A percentile compares a stretch with the other conserved stretches of the same genome.
These are phyloP conservation scores for Epipyxis sp. DNA, from an alignment of 108 stramenopile genomes.

Conservation along the genomic window DNA sequence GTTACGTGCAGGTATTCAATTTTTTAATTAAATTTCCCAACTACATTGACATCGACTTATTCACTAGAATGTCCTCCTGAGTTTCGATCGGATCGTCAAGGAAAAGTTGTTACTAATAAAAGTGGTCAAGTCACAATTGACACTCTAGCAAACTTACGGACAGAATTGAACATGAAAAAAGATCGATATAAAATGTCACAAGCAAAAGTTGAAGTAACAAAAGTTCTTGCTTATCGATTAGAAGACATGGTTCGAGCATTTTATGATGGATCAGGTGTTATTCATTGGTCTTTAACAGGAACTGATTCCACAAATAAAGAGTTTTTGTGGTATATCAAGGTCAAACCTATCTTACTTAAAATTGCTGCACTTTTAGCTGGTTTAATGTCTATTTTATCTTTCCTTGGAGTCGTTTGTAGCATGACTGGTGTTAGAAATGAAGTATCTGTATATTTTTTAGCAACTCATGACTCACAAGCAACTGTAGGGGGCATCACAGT, in stretches of 20 bases:
- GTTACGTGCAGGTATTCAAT: background rate
- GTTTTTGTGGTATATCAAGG: background rate
- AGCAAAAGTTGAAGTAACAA: constrained; percentile 20
- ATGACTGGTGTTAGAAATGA: constrained; percentile 24
- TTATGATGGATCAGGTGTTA: background rate
- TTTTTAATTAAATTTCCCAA: background rate
- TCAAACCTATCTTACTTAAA: background rate
- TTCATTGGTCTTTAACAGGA: background rate
- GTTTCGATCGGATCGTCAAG: background rate
- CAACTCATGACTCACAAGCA: background rate
- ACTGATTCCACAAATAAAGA: constrained; percentile 6
- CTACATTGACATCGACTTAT: background rate
- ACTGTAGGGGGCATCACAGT: background rate
- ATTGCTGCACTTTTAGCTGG: background rate
- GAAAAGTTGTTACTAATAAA: constrained; percentile 22
- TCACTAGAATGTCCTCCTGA: constrained; percentile 26
- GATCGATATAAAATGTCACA: background rate
- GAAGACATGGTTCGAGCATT: constrained; percentile 16
- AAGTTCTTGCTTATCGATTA: constrained; percentile 1
- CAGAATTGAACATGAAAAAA: background rate
- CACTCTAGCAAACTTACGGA: constrained; percentile 11
- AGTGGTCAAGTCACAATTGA: constrained; percentile 22
- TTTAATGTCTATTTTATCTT: constrained; percentile 14
- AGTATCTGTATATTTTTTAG: constrained; percentile 3
- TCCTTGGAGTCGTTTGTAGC: background rate